Evolutionary conservation across 2,329 filamentous ascomycete species (phyloP), one percentile per base, ranked within the genome.

Genomic region (Bretziella fagacearum): DNA sequence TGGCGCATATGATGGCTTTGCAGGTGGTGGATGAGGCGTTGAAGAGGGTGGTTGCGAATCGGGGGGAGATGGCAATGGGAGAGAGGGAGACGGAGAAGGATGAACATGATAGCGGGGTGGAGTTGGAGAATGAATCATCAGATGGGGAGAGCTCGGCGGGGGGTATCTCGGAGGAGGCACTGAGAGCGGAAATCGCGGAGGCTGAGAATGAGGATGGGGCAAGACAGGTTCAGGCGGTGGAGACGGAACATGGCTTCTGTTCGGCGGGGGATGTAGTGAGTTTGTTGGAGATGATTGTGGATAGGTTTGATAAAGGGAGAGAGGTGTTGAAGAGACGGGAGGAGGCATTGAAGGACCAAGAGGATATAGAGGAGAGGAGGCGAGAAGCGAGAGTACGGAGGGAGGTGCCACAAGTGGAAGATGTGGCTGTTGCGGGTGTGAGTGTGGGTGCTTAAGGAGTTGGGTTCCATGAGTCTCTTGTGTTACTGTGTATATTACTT

Each of bases 191-290:
- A 4, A 15, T n/a, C 5, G 30, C 13, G 30, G 30, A 15, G 5
- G 30, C 5, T 33, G 30, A n/a, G 6, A 15, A 15, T 6, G 13
- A 33, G 6, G 30, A 33, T 6, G 13, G 30, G 6, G 30, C 13
- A n/a, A 33, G 5, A n/a, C 11, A 6, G 5, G 13, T 6, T 33
- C 17, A 15, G 29, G 8, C 18, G 6, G 46, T 41, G 17, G 39
- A 48, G n/a, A 48, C 37, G 10, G 46, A 46, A 13, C 26, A 39
- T 26, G 44, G 44, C 13, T 26, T 25, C 4, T 46, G 37, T 18
- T 20, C 44, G 4, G 10, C 15, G 3, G 22, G 10, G 15, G 33
- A 39, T 23, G n/a, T 48, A 2, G 27, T 43, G 18, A 43, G 26
- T n/a, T 23, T 42, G 46, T 18, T 48, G 10, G 13, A 27, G 22